These are phyloP conservation scores for Oxytropis ochrocephala DNA, from an alignment of 306 rosid species.

Conservation along the genomic window DNA sequence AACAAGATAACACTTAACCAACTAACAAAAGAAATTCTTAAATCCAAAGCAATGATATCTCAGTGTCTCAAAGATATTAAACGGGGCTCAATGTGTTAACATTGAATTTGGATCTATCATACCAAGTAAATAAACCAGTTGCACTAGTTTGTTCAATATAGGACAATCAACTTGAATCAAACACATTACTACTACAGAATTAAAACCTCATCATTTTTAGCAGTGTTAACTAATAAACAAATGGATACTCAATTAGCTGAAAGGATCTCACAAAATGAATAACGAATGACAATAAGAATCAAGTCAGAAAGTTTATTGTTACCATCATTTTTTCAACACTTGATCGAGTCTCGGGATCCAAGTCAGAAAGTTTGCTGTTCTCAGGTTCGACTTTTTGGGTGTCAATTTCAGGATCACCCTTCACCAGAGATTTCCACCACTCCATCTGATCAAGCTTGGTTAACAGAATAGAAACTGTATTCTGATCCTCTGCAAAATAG, in stretches of 20 bases:
- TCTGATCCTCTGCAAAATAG: slow-evolving; percentile 81
- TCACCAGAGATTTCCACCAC: slow-evolving; percentile 92
- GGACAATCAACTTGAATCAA: neutral
- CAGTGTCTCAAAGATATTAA: too few relatives aligned
- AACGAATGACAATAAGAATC: neutral
- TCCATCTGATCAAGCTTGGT: slow-evolving; percentile 95
- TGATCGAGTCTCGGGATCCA: slow-evolving; percentile 80
- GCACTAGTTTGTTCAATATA: neutral
- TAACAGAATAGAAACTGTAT: slow-evolving; percentile 62
- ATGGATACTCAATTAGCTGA: neutral
- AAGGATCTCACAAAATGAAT: neutral
- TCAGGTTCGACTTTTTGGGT: slow-evolving; percentile 95
- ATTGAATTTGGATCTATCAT: neutral
- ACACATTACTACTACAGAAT: neutral
- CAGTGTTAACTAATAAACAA: neutral
- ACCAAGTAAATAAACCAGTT: neutral
- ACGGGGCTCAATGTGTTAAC: neutral
- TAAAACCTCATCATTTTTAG: neutral
- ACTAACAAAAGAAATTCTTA: neutral
- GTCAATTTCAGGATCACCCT: slow-evolving; percentile 87
- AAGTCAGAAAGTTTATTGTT: too few relatives aligned
- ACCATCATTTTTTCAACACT: slow-evolving; percentile 99
- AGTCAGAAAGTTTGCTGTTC: slow-evolving; percentile 76
- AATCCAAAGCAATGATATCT: neutral
- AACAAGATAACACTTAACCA: neutral